Conservation (phyloP, 768 basidiomycete genomes). For the Lactifluus volemus region DNA sequence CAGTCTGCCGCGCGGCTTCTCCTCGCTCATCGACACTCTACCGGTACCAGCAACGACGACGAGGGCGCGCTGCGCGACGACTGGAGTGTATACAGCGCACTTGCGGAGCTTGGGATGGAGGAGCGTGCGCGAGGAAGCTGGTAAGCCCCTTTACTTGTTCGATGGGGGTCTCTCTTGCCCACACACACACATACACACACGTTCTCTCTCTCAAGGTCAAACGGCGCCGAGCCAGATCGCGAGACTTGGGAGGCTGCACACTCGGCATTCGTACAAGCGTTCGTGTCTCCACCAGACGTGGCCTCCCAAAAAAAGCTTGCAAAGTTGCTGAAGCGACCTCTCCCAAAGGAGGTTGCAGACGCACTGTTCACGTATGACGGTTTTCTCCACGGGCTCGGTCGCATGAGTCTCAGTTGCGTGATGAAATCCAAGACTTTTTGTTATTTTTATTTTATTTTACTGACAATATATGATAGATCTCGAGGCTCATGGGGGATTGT, state of each 20-base stretch:
- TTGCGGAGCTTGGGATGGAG: conserved; percentile 74
- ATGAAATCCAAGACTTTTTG: too few species aligned
- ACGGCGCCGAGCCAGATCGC: conserved; percentile 47
- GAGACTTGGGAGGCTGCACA: conserved; percentile 61
- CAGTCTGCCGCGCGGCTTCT: conserved; percentile 59
- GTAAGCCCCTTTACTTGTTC: conserved; percentile 26
- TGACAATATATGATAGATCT: conserved; percentile 40
- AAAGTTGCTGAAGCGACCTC: conserved; percentile 41
- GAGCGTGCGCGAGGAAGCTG: conserved; percentile 42
- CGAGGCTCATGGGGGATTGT: conserved; percentile 82
- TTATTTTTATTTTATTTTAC: too few species aligned
- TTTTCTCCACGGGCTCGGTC: conserved; percentile 63
- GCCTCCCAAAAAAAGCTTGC: conserved; percentile 50
- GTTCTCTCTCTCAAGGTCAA: conserved; percentile 22
- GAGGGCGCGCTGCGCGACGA: conserved; percentile 37
- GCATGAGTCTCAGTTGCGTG: conserved; percentile 76
- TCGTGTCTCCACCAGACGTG: conserved; percentile 45
- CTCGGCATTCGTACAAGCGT: conserved; percentile 47
- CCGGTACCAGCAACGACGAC: conserved; percentile 13
- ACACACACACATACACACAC: too few species aligned
- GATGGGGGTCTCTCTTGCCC: too few species aligned
- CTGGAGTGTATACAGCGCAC: conserved; percentile 45
- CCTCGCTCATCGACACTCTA: conserved; percentile 41
- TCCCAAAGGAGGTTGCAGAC: conserved; percentile 40
- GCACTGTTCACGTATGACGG: conserved; percentile 70